Percentiles rank a stretch among this genome's conserved stretches.
Evolutionary conservation across 495 filamentous ascomycete genomes (phyloP).

Genomic region (Penicilliopsis zonata): DNA sequence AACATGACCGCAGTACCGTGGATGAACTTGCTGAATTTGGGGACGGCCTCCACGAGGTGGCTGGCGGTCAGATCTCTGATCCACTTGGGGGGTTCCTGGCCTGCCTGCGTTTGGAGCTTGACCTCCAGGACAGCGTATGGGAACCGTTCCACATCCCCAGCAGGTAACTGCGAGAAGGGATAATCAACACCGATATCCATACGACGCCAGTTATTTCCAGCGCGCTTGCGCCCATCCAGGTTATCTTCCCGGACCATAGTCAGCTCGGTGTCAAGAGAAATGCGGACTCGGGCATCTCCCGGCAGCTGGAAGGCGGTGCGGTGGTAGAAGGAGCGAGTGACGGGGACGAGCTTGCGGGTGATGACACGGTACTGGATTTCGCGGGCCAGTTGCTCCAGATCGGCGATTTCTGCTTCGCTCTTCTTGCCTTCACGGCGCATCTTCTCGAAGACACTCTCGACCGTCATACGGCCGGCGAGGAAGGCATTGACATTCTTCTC

Average conservation of each 20-base stretch:
- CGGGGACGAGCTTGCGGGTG: constrained; percentile 69
- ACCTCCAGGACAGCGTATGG: constrained; percentile 96
- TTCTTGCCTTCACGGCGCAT: constrained; percentile 90
- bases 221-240: constrained; percentile 62
- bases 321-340: constrained; percentile 91
- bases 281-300: constrained; percentile 89
- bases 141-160: constrained; percentile 78
- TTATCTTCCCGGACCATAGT: constrained; percentile 94
- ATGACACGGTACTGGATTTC: constrained; percentile 92
- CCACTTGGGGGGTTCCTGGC: constrained; percentile 96
- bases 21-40: constrained; percentile 99
- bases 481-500: constrained; percentile 96
- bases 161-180: constrained; percentile 80
- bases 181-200: constrained; percentile 97
- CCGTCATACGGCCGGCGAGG: constrained; percentile 66
- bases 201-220: constrained; percentile 86
- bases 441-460: constrained; percentile 82
- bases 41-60: constrained; percentile 93
- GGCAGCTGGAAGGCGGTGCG: constrained; percentile 96
- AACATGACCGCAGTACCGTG: constrained; percentile 84
- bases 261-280: constrained; percentile 92
- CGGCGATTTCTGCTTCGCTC: constrained; percentile 73
- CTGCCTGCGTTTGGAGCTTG: constrained; percentile 92
- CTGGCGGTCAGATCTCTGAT: constrained; percentile 82
- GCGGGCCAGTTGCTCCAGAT: constrained; percentile 76